phyloP scores from a whole-genome alignment of 352 stramenopile species.

The Elongisporangium anandrum region DNA sequence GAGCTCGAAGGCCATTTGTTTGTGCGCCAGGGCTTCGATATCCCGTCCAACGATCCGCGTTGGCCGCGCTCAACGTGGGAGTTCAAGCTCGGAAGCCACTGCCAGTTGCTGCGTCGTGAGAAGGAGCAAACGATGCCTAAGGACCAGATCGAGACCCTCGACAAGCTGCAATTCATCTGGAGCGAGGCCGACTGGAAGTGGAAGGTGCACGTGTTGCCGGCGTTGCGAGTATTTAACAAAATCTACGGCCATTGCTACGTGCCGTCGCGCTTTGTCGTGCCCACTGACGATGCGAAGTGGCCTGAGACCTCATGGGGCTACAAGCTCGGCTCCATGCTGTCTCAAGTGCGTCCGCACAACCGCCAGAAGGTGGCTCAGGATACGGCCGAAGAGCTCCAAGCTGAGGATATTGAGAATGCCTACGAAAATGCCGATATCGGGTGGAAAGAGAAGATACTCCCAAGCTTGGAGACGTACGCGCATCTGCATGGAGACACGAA shows the following conservation, averaged over 20 bases:
- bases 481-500: constrained; percentile 17
- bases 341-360: constrained; percentile 5
- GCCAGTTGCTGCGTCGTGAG: constrained; percentile 84
- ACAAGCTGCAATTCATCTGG: constrained; percentile 67
- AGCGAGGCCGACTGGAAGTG: constrained; percentile 69
- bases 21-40: constrained; percentile 86
- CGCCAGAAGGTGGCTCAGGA: constrained; percentile 3
- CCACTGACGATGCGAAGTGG: constrained; percentile 13
- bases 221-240: constrained; percentile 21
- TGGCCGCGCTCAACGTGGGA: constrained; percentile 88
- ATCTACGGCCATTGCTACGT: constrained; percentile 40
- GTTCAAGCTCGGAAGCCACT: constrained; percentile 85
- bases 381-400: constrained; percentile 14
- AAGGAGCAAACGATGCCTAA: constrained; percentile 31
- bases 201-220: constrained; percentile 47
- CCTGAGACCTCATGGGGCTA: constrained; percentile 14
- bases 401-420: constrained; percentile 3
- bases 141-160: constrained; percentile 27
- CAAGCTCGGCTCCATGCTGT: constrained; percentile 15
- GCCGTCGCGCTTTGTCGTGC: constrained; percentile 26
- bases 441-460: constrained; percentile 36
- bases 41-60: constrained; percentile 57
- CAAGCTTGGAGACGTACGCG: constrained; percentile 34
- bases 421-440: constrained; percentile 16
- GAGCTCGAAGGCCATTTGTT: constrained; percentile 89